Evolutionary conservation across 2,329 filamentous ascomycete species (phyloP), one percentile per base, ranked within the genome.

Genomic region (Setomelanomma holmii): DNA sequence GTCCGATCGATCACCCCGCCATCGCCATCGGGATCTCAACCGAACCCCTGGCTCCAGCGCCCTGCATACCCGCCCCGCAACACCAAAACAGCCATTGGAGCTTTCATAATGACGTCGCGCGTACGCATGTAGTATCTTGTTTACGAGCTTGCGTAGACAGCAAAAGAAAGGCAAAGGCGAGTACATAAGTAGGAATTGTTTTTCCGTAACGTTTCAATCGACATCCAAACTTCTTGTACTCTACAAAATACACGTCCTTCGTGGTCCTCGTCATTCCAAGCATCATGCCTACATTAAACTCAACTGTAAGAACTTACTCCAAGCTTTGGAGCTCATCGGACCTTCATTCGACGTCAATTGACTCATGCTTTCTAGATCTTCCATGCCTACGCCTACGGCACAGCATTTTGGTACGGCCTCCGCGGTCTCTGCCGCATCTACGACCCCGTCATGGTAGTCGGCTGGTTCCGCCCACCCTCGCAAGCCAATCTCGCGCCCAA

Each of bases 361-460:
- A n/a, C n/a, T n/a, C n/a, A n/a, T n/a, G n/a, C n/a, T n/a, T n/a
- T n/a, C 19, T 14, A 67, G 62, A 49, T 67, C 5, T 67, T 67
- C 30, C 60, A 64, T 33, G 60, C 64, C 19, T 67, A 67, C 30
- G 53, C 57, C 10, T 67, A 67, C 41, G 62, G 64, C 42, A 67
- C 64, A 7, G 62, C 64, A 8, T 66, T 67, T 43, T 67, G 64
- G 64, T 67, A 67, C 24, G 58, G 55, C 20, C 54, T 67, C 14
- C 62, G 64, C 21, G 64, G 64, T 24, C 30, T 54, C 10, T 67
- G 64, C n/a, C 62, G 64, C 10, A 52, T 64, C 8, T 67, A 63
- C 43, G 62, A 66, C 45, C 58, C 64, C 4, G 23, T 59, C n/a
- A 67, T 66, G 64, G 64, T 67, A 4, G 54, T 56, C 10, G 62